A percentile compares a stretch with the other conserved stretches of the same genome.
These are phyloP conservation scores for Jaapia argillacea DNA, from an alignment of 768 basidiomycete genomes.

Conservation along the genomic window DNA sequence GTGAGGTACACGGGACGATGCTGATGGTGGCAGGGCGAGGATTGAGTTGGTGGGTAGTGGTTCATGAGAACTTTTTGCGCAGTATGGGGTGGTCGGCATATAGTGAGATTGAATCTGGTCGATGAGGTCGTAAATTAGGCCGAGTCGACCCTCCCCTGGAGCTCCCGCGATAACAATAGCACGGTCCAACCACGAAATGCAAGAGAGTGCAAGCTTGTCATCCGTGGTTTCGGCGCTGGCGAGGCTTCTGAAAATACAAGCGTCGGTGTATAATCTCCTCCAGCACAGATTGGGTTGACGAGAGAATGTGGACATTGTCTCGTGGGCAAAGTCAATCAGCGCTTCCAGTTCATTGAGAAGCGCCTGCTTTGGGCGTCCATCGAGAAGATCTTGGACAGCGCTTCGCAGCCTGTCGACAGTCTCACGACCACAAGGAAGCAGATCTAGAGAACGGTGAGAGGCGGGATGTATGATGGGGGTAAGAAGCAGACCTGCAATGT, in stretches of 20 bases:
- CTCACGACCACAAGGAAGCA: too few species aligned
- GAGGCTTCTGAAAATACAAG: conserved; percentile 49
- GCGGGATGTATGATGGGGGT: too few species aligned
- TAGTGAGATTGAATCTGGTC: conserved; percentile 39
- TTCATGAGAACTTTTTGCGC: neutral
- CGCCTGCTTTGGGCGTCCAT: neutral
- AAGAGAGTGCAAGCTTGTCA: conserved; percentile 23
- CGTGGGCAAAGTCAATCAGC: conserved; percentile 38
- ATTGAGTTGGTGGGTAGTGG: neutral
- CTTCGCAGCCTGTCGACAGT: too few species aligned
- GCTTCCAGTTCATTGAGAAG: conserved; percentile 21
- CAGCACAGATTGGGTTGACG: conserved; percentile 32
- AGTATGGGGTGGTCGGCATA: neutral
- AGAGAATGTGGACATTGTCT: conserved; percentile 33
- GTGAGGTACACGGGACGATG: conserved; percentile 25
- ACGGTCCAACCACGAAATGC: conserved; percentile 59
- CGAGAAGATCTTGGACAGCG: too few species aligned
- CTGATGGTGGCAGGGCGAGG: conserved; percentile 10
- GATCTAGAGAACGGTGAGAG: too few species aligned
- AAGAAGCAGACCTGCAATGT: too few species aligned
- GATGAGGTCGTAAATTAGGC: conserved; percentile 59
- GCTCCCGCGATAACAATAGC: conserved; percentile 82
- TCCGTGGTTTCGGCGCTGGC: conserved; percentile 10
- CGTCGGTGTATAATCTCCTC: conserved; percentile 71
- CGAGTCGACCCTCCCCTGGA: conserved; percentile 46